These are phyloP conservation scores for Kwoniella shandongensis DNA, from an alignment of 768 basidiomycete species.

Conservation along the genomic window DNA sequence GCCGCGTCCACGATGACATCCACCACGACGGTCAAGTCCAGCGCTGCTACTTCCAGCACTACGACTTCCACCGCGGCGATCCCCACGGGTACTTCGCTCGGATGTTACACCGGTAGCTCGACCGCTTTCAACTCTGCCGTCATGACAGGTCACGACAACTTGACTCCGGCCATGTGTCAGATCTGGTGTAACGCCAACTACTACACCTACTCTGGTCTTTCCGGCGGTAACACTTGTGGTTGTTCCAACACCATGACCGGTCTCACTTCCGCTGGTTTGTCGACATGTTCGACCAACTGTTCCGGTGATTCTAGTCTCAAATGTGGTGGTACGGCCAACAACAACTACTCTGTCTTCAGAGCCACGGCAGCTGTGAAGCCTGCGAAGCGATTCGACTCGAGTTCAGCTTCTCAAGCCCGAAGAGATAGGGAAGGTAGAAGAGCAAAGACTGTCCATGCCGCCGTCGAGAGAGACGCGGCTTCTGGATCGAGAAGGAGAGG, in stretches of 20 bases:
- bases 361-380: conserved; percentile 10
- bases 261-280: conserved; percentile 4
- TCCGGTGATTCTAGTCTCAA: conserved; percentile 10
- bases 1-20: neutral
- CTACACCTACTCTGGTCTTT: conserved; percentile 31
- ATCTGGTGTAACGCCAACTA: conserved; percentile 40
- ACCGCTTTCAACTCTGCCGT: conserved; percentile 10
- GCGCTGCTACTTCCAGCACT: conserved; percentile 1
- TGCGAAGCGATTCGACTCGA: conserved; percentile 15
- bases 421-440: neutral
- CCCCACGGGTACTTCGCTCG: conserved; percentile 18
- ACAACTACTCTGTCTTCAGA: conserved; percentile 18
- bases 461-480: neutral
- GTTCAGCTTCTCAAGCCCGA: conserved; percentile 3
- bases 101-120: conserved; percentile 26
- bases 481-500: conserved; percentile 4
- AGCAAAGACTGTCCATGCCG: conserved; percentile 4
- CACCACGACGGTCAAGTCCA: conserved; percentile 1
- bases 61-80: conserved; percentile 11
- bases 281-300: conserved; percentile 16
- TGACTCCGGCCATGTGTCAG: conserved; percentile 37
- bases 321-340: conserved; percentile 20
- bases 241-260: conserved; percentile 22
- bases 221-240: conserved; percentile 32
- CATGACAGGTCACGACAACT: conserved; percentile 27